Evolutionary conservation across 1,139 yeast species (phyloP), one percentile per base, ranked within the genome.

Genomic region (Yamadazyma blattariae): DNA sequence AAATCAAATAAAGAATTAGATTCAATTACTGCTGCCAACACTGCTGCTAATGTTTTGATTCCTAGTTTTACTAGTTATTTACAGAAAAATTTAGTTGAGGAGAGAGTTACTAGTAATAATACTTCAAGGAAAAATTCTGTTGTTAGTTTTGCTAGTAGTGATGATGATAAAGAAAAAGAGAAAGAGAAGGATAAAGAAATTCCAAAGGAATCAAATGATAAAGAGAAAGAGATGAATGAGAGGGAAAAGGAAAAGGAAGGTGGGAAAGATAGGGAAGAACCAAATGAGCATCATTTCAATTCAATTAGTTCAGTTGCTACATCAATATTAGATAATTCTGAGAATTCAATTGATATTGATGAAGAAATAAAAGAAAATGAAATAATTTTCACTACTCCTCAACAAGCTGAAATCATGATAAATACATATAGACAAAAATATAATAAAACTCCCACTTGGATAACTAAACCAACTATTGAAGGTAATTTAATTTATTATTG

Each of bases 401-500:
- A 60, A 5, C 67, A 58, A 26, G 74, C 77, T 1, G 75, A 67
- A 38, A 51, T 48, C 24, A 44, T 64, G 35, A 61, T 61, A 6
- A 56, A 56, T 11, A 59, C 56, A n/a, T 70, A 60, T 35, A 52
- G 57, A 18, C 41, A 49, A n/a, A 45, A 47, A 10, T 43, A 60
- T 35, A 59, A 60, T 19, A 52, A 47, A 40, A 53, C 55, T 11
- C 59, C 65, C 2, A 48, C 61, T 1, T 70, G 74, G 89, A 56
- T 79, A 1, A 83, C 88, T 0, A 69, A 73, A 34, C 61, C 72
- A n/a, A 72, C 83, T 2, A 61, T 67, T 8, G 71, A 67, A 35
- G 83, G 80, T n/a, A 73, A 73, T 35, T 57, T 80, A 18, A 59
- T 80, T 3, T 83, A 69, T 54, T 79, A 74, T 54, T 78, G 79